Base-by-base conservation (phyloP, 345 rosid genomes). In the Noccaea bulbosa region DNA sequence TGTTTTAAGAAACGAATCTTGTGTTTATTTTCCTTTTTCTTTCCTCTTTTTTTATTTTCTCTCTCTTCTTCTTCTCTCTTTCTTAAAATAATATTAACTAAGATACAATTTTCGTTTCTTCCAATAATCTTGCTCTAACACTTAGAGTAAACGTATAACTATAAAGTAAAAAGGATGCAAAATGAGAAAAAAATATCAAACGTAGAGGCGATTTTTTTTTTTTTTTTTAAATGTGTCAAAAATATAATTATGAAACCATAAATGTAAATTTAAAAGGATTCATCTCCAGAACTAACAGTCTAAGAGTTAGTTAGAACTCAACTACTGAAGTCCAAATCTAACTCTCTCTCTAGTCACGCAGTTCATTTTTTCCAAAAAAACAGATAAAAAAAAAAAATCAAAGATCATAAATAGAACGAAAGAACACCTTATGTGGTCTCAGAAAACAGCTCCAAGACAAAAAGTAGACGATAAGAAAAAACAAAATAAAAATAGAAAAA, bases 391-490 rank as follows among this genome's bases (percentile, higher is more conserved):
- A 54, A 0, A 48, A 46, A n/a, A 46, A 63, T 16, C 8, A 10
- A 35, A 34, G 20, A 33, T 3, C 8, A 55, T 30, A 55, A 7
- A 64, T 54, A 24, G 5, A 64, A 47, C 17, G 45, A 57, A 11
- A 49, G 22, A 33, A 66, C 33, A 66, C 47, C 37, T 0, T 37
- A 46, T 22, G 39, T 72, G 62, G 62, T 59, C 72, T 49, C 62
- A 50, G 41, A 59, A 59, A 66, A 65, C 68, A 67, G 72, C 62
- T 74, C 45, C 54, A 67, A 51, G 62, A 60, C 73, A 49, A 60
- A 44, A 2, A 2, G 12, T 46, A 22, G 22, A 65, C 57, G 38
- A n/a, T 41, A 47, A 43, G 11, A 49, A 64, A 44, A 59, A 58
- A 59, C 11, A 49, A 40, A 49, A 39, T 22, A 34, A 54, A 41